Percentiles rank a stretch among this genome's conserved stretches.
phyloP scores from a whole-genome alignment of 1,139 yeast species.

The Hemisphaericaspora lyxosophila region DNA sequence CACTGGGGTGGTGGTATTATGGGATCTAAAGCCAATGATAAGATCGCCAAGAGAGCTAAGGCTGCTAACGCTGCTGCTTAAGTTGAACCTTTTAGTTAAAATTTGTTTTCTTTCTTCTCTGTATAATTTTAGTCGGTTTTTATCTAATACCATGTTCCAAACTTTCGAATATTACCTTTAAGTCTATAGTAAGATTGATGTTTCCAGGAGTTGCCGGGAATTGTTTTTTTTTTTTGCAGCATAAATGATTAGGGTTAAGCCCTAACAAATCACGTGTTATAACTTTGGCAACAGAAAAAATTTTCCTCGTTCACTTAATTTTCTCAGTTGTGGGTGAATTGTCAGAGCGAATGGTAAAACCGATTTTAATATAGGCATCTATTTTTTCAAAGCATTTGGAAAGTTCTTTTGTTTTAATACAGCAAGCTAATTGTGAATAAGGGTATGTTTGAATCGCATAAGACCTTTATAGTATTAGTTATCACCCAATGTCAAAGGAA shows the following conservation, averaged over 20 bases:
- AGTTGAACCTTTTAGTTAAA: conserved; percentile 1
- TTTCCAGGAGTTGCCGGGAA: too few relatives aligned
- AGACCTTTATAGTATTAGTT: too few relatives aligned
- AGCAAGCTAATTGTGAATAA: conserved; percentile 13
- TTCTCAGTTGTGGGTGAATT: not conserved
- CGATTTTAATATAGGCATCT: conserved; percentile 4
- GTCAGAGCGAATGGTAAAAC: conserved; percentile 1
- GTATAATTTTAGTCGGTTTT: too few relatives aligned
- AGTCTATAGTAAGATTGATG: too few relatives aligned
- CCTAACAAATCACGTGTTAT: conserved; percentile 4
- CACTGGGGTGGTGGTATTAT: conserved; percentile 99
- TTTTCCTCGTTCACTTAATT: conserved; percentile 1
- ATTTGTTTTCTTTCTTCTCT: not conserved
- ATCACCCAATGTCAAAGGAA: too few relatives aligned
- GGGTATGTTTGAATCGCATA: conserved; percentile 18
- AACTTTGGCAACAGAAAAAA: not conserved
- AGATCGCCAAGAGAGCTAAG: conserved; percentile 49
- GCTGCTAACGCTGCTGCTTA: conserved; percentile 26
- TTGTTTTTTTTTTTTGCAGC: not conserved
- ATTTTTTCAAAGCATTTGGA: conserved; percentile 2
- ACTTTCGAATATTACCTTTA: too few relatives aligned
- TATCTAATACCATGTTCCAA: too few relatives aligned
- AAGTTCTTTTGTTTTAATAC: conserved; percentile 7
- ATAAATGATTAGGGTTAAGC: conserved; percentile 1
- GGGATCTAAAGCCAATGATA: conserved; percentile 87